A percentile compares a stretch with the other conserved stretches of the same genome.
phyloP scores from a whole-genome alignment of 331 rosid species.

The Dryas integrifolia region DNA sequence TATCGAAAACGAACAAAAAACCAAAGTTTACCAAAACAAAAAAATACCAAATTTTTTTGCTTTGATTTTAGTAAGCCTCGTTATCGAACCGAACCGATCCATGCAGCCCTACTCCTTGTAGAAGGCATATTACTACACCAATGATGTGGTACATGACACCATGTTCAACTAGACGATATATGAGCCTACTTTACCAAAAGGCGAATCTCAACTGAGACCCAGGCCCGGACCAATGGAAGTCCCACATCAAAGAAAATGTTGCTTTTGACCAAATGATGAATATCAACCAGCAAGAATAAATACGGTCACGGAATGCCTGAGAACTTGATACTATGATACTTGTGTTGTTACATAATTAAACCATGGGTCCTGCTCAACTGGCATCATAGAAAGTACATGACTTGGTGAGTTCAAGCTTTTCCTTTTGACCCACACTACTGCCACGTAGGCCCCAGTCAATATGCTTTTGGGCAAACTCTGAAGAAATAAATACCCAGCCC shows the following conservation, averaged over 20 bases:
- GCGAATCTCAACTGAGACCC: no score
- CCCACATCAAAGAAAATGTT: background rate
- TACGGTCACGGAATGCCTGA: conserved; percentile 16
- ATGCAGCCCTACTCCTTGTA: no score
- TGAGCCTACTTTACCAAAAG: no score
- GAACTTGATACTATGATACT: conserved; percentile 23
- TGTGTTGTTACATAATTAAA: conserved; percentile 7
- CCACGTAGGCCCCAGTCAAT: background rate
- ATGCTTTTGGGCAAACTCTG: background rate
- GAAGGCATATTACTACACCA: no score
- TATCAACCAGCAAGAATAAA: background rate
- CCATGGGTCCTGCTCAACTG: conserved; percentile 4
- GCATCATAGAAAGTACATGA: background rate
- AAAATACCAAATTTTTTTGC: no score
- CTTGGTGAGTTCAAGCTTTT: background rate
- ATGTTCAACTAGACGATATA: no score
- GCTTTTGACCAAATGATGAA: conserved; percentile 11
- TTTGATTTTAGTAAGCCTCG: no score
- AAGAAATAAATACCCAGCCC: background rate
- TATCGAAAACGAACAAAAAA: no score
- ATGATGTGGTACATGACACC: background rate
- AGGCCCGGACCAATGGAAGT: background rate
- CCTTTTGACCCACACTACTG: conserved; percentile 4
- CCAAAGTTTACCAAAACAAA: no score
- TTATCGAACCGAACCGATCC: no score